Conservation (phyloP, 1,139 yeast species). For the Candida sanyaensis region DNA sequence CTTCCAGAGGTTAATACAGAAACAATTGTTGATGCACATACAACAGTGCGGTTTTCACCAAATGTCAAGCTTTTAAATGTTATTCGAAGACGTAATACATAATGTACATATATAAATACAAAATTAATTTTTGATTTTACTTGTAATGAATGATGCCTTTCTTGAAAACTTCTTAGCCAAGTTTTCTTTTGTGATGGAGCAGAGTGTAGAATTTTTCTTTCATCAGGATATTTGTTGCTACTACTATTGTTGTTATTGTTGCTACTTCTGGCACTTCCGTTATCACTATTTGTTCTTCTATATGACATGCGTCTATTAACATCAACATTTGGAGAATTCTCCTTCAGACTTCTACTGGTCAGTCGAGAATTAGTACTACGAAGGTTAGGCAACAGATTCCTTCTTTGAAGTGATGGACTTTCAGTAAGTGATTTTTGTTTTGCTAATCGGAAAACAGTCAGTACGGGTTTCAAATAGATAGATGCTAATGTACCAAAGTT, state of each 20-base stretch:
- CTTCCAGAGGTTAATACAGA: slow-evolving; percentile 70
- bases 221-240: not conserved
- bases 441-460: slow-evolving; percentile 72
- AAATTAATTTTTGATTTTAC: slow-evolving; percentile 18
- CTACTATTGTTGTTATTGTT: not conserved
- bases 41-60: slow-evolving; percentile 55
- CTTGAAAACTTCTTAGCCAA: slow-evolving; percentile 32
- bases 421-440: slow-evolving; percentile 53
- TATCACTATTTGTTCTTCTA: slow-evolving; percentile 12
- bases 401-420: slow-evolving; percentile 62
- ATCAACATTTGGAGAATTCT: slow-evolving; percentile 7
- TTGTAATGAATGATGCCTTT: slow-evolving; percentile 33
- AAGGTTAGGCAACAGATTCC: slow-evolving; percentile 1
- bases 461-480: slow-evolving; percentile 79
- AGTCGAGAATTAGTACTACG: not conserved
- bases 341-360: slow-evolving; percentile 6
- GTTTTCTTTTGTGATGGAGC: slow-evolving; percentile 20
- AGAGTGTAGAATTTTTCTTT: not conserved
- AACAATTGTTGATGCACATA: slow-evolving; percentile 58
- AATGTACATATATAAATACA: not conserved
- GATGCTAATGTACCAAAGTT: slow-evolving; percentile 83
- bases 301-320: slow-evolving; percentile 11
- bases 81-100: slow-evolving; percentile 5
- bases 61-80: slow-evolving; percentile 61
- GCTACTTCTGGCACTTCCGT: not conserved